These are phyloP conservation scores for Leishmania turanica DNA, from an alignment of 208 protist genomes.

Conservation along the genomic window DNA sequence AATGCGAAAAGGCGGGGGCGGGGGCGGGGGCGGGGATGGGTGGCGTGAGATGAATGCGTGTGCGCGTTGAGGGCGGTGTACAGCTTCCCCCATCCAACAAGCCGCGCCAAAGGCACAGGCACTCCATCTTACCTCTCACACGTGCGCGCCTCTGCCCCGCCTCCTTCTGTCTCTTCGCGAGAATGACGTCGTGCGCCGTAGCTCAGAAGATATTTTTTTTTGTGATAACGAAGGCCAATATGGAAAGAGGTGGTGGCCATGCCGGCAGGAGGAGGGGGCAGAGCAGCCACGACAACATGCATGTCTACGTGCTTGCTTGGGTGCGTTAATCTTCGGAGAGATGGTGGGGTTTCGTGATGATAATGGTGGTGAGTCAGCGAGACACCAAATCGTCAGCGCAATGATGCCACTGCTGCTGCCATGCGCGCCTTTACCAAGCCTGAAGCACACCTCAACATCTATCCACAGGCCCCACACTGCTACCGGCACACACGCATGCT, in stretches of 20 bases:
- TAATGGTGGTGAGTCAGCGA: not conserved
- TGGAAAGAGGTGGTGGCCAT: not conserved
- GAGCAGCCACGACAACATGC: not conserved
- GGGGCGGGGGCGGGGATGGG: not conserved
- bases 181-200: not conserved
- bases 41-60: not conserved
- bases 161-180: not conserved
- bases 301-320: not conserved
- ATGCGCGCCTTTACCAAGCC: not conserved
- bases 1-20: not conserved
- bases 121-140: too few species aligned
- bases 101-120: too few species aligned
- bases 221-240: not conserved
- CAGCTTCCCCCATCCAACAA: too few species aligned
- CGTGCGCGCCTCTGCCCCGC: too few species aligned
- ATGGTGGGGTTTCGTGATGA: not conserved
- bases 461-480: not conserved
- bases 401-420: not conserved
- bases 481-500: not conserved
- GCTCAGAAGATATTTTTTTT: not conserved
- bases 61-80: too few species aligned
- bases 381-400: not conserved
- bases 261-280: too few species aligned
- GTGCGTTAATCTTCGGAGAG: not conserved
- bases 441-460: not conserved